These are phyloP conservation scores for Bisporella sp. DNA, from an alignment of 2,329 filamentous ascomycete species.

Conservation along the genomic window DNA sequence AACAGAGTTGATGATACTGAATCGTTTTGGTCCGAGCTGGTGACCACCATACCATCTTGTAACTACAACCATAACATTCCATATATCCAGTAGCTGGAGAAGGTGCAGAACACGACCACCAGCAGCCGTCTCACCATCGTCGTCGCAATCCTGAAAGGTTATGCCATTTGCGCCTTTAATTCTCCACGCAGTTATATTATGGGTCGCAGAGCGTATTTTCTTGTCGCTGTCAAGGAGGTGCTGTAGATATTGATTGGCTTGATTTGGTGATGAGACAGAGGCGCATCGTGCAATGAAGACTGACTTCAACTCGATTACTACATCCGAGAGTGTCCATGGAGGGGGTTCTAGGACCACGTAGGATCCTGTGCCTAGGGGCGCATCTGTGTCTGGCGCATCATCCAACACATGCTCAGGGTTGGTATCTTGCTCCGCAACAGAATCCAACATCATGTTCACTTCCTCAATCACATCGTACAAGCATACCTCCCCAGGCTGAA, in stretches of 20 bases:
- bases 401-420: slow-evolving; percentile 1
- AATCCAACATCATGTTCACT: slow-evolving; percentile 33
- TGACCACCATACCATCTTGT: slow-evolving; percentile 93
- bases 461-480: slow-evolving; percentile 89
- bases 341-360: slow-evolving; percentile 21
- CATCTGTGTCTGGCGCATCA: background rate
- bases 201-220: slow-evolving; percentile 77
- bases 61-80: slow-evolving; percentile 89
- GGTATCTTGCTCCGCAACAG: slow-evolving; percentile 16
- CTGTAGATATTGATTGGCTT: slow-evolving; percentile 65
- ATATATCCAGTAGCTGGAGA: slow-evolving; percentile 91
- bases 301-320: slow-evolving; percentile 75
- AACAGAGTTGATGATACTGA: slow-evolving; percentile 81
- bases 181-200: slow-evolving; percentile 94
- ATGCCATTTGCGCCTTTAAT: slow-evolving; percentile 52
- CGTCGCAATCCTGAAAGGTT: slow-evolving; percentile 83
- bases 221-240: slow-evolving; percentile 78
- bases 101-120: slow-evolving; percentile 79
- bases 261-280: slow-evolving; percentile 57
- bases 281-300: slow-evolving; percentile 78
- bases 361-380: background rate
- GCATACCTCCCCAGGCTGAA: slow-evolving; percentile 69
- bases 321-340: slow-evolving; percentile 68
- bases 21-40: slow-evolving; percentile 80
- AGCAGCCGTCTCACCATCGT: slow-evolving; percentile 92